Evolutionary conservation across 306 rosid species (phyloP), one percentile per base, ranked within the genome.

Genomic region (Arachis stenosperma): DNA sequence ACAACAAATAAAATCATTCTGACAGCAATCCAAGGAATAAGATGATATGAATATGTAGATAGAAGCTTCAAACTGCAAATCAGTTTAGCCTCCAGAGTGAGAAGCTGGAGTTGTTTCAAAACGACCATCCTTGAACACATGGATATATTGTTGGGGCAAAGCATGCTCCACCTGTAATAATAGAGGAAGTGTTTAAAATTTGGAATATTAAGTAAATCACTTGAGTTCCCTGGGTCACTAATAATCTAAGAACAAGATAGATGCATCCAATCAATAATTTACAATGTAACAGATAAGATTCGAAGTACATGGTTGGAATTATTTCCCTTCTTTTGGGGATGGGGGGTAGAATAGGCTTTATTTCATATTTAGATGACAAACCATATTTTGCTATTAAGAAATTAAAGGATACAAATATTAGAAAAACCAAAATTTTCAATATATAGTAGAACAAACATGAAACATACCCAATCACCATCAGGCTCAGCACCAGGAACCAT

Each of bases 1-100:
- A 76, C 47, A 69, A 48, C 74, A 81, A 70, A 75, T 54, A 56
- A 82, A 80, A 82, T 80, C 82, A 69, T 78, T 44, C 75, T 81
- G 50, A 40, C 76, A 69, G 81, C 69, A 63, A 77, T 73, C 81
- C 85, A 79, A 82, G 70, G 67, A 76, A 71, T 70, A 56, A 61
- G 33, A 80, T 69, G 22, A 69, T 69, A 37, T 11, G 55, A 79
- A 75, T 8, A 78, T 65, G 58, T 65, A 62, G 52, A 48, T 41
- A 73, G 58, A 50, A 70, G 43, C 69, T 77, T 63, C 55, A 40
- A 75, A 82, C 43, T 57, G 80, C 74, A 71, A 57, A 66, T 70
- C 81, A 77, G 73, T 55, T 94, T 84, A 94, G 74, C 95, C 99
- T 75, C 98, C 99, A 8, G 99, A 94, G 87, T 94, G 99, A 73